Conservation (phyloP, 768 basidiomycete species). For the Lentinula boryana region DNA sequence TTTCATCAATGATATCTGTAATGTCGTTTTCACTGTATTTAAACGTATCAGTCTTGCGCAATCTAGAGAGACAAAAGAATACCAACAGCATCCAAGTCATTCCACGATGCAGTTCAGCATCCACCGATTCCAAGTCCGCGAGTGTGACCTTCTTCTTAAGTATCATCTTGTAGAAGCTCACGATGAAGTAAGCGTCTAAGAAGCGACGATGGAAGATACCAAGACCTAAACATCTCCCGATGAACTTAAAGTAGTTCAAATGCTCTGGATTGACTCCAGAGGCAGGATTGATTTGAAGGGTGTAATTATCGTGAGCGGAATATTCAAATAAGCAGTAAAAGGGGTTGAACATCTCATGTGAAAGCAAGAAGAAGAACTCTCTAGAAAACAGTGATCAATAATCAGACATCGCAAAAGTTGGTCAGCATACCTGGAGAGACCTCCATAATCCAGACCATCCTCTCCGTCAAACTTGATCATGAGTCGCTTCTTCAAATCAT, state of each 20-base stretch:
- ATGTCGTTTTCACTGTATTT: slow-evolving; percentile 89
- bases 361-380: slow-evolving; percentile 99
- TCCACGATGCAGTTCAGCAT: slow-evolving; percentile 90
- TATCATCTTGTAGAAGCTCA: slow-evolving; percentile 99
- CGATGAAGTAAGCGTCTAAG: slow-evolving; percentile 98
- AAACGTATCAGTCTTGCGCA: slow-evolving; percentile 13
- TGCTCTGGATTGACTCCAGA: slow-evolving; percentile 99
- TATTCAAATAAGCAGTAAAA: slow-evolving; percentile 99
- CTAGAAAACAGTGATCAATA: slow-evolving; percentile 31
- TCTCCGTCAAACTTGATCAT: slow-evolving; percentile 99
- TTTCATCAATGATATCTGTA: slow-evolving; percentile 96
- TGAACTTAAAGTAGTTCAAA: slow-evolving; percentile 99
- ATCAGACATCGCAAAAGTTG: neutral
- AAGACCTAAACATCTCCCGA: slow-evolving; percentile 89
- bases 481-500: slow-evolving; percentile 94
- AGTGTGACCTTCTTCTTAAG: slow-evolving; percentile 95
- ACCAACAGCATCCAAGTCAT: slow-evolving; percentile 98
- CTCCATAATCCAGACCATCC: slow-evolving; percentile 98
- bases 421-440: slow-evolving; percentile 76
- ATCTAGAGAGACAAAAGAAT: neutral
- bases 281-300: slow-evolving; percentile 97
- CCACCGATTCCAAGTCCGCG: slow-evolving; percentile 92
- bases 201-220: slow-evolving; percentile 99
- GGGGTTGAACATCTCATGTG: slow-evolving; percentile 99
- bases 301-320: slow-evolving; percentile 99